These are phyloP conservation scores for Acanthamoeba sp. DNA, from an alignment of 208 protist genomes.

Conservation along the genomic window DNA sequence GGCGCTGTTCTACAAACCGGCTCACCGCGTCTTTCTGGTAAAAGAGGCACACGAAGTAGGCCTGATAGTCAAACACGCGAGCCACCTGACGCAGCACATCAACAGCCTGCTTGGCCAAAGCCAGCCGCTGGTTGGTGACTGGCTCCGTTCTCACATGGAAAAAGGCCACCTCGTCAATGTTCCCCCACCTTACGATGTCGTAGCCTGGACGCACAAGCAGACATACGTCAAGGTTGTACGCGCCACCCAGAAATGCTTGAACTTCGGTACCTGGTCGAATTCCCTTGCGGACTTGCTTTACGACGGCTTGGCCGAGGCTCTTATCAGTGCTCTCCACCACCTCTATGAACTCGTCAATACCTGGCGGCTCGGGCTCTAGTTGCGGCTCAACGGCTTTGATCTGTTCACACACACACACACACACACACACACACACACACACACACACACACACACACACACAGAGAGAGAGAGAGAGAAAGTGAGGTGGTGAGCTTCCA, in stretches of 20 bases:
- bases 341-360: slow-evolving; percentile 56
- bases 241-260: too few relatives aligned
- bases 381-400: slow-evolving; percentile 25
- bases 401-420: background rate
- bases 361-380: slow-evolving; percentile 14
- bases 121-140: slow-evolving; percentile 41
- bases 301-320: background rate
- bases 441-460: too few relatives aligned
- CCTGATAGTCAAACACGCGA: slow-evolving; percentile 49
- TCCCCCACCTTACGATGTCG: slow-evolving; percentile 62
- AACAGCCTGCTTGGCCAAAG: slow-evolving; percentile 22
- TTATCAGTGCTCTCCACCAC: background rate
- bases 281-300: slow-evolving; percentile 18
- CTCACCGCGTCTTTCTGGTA: slow-evolving; percentile 40
- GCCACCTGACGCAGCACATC: background rate
- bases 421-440: too few relatives aligned
- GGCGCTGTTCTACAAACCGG: slow-evolving; percentile 60
- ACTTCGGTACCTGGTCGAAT: background rate
- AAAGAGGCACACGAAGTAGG: slow-evolving; percentile 74
- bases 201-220: background rate
- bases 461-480: too few relatives aligned
- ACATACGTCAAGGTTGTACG: background rate
- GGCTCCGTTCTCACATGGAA: slow-evolving; percentile 61
- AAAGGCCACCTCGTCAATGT: slow-evolving; percentile 66
- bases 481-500: too few relatives aligned